Percentiles rank a stretch among this genome's conserved stretches.
These are phyloP conservation scores for Rhodotorula taiwanensis DNA, from an alignment of 768 basidiomycete species.

Conservation along the genomic window DNA sequence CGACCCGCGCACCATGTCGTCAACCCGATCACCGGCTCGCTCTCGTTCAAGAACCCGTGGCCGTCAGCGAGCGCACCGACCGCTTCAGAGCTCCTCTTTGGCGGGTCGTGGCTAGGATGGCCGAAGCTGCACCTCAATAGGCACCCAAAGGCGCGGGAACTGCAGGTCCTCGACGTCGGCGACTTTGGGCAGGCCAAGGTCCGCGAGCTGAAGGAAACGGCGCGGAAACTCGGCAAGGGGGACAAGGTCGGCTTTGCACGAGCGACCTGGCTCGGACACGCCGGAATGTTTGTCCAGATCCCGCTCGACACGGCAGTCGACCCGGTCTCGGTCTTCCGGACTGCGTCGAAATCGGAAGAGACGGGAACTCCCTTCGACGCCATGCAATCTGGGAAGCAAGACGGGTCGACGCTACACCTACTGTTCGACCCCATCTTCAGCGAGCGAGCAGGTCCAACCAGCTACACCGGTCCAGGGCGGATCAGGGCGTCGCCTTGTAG, in stretches of 20 bases:
- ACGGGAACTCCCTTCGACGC: slow-evolving; percentile 31
- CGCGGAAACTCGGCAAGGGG: slow-evolving; percentile 6
- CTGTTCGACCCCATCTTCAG: slow-evolving; percentile 50
- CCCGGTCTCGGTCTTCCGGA: not conserved
- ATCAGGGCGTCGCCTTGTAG: slow-evolving; percentile 46
- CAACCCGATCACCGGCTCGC: slow-evolving; percentile 18
- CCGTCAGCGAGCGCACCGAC: slow-evolving; percentile 25
- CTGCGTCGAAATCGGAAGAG: not conserved
- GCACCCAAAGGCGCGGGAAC: slow-evolving; percentile 24
- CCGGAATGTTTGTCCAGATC: slow-evolving; percentile 39
- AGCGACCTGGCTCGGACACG: slow-evolving; percentile 49
- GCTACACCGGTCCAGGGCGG: slow-evolving; percentile 44
- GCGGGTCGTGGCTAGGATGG: slow-evolving; percentile 30
- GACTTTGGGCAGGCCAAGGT: slow-evolving; percentile 36
- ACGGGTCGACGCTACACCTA: slow-evolving; percentile 34
- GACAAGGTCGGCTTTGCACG: slow-evolving; percentile 29
- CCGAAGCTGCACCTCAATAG: slow-evolving; percentile 23
- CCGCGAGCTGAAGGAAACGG: slow-evolving; percentile 11
- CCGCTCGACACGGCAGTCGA: slow-evolving; percentile 7
- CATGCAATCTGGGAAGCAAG: slow-evolving; percentile 43
- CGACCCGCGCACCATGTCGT: slow-evolving; percentile 23
- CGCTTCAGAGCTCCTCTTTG: slow-evolving; percentile 22
- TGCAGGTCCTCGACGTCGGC: slow-evolving; percentile 41
- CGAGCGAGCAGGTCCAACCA: slow-evolving; percentile 42
- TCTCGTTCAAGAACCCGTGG: slow-evolving; percentile 35